Percentiles rank a stretch among this genome's conserved stretches.
These are phyloP conservation scores for Pezicula neosporulosa DNA, from an alignment of 2,329 filamentous ascomycete genomes.

Conservation along the genomic window DNA sequence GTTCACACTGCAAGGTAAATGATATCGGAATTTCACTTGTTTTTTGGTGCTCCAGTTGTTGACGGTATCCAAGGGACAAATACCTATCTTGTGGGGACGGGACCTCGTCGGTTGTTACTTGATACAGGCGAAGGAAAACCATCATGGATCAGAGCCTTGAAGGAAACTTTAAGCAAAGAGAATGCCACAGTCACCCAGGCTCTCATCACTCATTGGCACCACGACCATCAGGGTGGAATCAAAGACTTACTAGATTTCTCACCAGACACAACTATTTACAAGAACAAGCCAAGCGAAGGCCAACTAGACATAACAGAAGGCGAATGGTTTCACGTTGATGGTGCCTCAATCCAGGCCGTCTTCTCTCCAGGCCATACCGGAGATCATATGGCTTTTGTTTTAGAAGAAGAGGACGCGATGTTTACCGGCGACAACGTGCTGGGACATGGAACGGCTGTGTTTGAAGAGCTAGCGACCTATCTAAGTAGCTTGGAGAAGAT, in stretches of 20 bases:
- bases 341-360: slow-evolving; percentile 64
- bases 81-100: slow-evolving; percentile 86
- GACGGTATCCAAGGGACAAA: slow-evolving; percentile 74
- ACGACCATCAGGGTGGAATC: slow-evolving; percentile 79
- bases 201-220: slow-evolving; percentile 90
- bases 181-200: slow-evolving; percentile 64
- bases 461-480: slow-evolving; percentile 72
- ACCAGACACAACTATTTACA: slow-evolving; percentile 63
- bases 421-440: slow-evolving; percentile 90
- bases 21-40: not conserved
- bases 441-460: slow-evolving; percentile 82
- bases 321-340: slow-evolving; percentile 50
- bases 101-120: slow-evolving; percentile 70
- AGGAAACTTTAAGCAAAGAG: slow-evolving; percentile 62
- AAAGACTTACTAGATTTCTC: slow-evolving; percentile 61
- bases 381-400: slow-evolving; percentile 77
- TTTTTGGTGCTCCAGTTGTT: slow-evolving; percentile 31
- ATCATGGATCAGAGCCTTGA: slow-evolving; percentile 67
- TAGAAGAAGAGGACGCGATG: slow-evolving; percentile 76
- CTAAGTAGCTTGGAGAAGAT: slow-evolving; percentile 67
- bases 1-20: slow-evolving; percentile 60
- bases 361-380: slow-evolving; percentile 71
- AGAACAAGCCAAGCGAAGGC: slow-evolving; percentile 53
- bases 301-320: slow-evolving; percentile 54
- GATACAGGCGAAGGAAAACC: slow-evolving; percentile 81